Conservation (phyloP, 1,284 basidiomycete genomes). For the Leucoagaricus sp. region DNA sequence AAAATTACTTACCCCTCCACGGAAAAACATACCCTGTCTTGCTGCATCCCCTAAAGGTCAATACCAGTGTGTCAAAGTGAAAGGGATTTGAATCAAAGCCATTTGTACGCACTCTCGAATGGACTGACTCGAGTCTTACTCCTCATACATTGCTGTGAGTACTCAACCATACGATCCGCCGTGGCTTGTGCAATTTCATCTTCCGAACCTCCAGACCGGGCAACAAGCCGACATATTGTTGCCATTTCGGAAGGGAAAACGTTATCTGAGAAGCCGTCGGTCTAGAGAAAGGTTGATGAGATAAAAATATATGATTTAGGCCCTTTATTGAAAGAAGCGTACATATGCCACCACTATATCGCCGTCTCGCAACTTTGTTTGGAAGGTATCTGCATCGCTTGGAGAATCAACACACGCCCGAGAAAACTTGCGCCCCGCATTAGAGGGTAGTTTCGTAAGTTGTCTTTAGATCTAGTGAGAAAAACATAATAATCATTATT, state of each 20-base stretch:
- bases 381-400: constrained; percentile 62
- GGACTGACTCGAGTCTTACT: constrained; percentile 64
- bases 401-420: constrained; percentile 62
- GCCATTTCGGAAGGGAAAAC: constrained; percentile 75
- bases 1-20: constrained; percentile 63
- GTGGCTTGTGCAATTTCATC: constrained; percentile 65
- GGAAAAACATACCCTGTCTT: constrained; percentile 61
- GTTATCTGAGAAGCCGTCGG: constrained; percentile 88
- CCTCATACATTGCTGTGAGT: constrained; percentile 68
- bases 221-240: constrained; percentile 65
- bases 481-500: neutral
- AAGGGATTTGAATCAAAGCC: neutral
- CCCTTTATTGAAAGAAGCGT: constrained; percentile 25
- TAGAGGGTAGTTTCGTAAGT: constrained; percentile 64
- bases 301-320: neutral
- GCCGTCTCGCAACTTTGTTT: constrained; percentile 68
- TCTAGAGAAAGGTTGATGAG: constrained; percentile 42
- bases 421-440: constrained; percentile 41
- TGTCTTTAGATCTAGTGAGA: constrained; percentile 46
- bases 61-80: constrained; percentile 3
- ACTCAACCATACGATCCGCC: constrained; percentile 71
- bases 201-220: constrained; percentile 56
- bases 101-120: constrained; percentile 58
- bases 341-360: constrained; percentile 76
- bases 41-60: constrained; percentile 53